These are phyloP conservation scores for Zopfia rhizophila DNA, from an alignment of 2,329 filamentous ascomycete genomes.

Conservation along the genomic window DNA sequence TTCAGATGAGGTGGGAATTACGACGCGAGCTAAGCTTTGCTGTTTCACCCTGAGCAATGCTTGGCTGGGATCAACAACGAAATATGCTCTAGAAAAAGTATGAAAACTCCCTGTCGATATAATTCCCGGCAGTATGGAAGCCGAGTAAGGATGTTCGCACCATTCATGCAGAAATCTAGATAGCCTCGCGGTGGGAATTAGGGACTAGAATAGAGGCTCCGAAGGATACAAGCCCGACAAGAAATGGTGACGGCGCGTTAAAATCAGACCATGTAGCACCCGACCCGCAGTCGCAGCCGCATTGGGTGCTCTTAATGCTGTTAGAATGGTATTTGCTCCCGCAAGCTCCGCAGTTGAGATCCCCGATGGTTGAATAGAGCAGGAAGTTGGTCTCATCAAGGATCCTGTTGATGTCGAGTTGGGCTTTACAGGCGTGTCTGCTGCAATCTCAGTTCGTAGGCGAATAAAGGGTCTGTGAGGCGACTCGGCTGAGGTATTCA, in stretches of 20 bases:
- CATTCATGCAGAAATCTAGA: not conserved
- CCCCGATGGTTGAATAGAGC: not conserved
- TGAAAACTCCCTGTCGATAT: conserved; percentile 1
- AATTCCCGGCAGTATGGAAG: conserved; percentile 2
- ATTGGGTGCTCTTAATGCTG: conserved; percentile 3
- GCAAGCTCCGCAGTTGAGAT: not conserved
- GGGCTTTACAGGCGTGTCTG: conserved; percentile 17
- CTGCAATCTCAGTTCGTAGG: conserved; percentile 15
- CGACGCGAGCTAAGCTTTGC: conserved; percentile 3
- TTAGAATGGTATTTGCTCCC: not conserved
- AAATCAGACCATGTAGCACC: not conserved
- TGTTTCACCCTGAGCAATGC: conserved; percentile 4
- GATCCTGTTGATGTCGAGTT: conserved; percentile 16
- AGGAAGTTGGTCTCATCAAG: conserved; percentile 11
- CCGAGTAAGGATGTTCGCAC: not conserved
- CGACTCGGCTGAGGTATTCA: too few species aligned
- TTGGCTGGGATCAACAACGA: too few species aligned
- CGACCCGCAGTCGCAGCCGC: conserved; percentile 7
- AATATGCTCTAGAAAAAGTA: too few species aligned
- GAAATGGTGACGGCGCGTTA: not conserved
- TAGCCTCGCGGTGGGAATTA: too few species aligned
- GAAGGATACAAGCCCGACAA: not conserved
- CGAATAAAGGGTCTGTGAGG: conserved; percentile 12
- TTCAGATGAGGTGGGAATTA: conserved; percentile 25
- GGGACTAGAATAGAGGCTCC: too few species aligned